Conservation (phyloP, 129 eudicot genomes). For the Mikania micrantha region DNA sequence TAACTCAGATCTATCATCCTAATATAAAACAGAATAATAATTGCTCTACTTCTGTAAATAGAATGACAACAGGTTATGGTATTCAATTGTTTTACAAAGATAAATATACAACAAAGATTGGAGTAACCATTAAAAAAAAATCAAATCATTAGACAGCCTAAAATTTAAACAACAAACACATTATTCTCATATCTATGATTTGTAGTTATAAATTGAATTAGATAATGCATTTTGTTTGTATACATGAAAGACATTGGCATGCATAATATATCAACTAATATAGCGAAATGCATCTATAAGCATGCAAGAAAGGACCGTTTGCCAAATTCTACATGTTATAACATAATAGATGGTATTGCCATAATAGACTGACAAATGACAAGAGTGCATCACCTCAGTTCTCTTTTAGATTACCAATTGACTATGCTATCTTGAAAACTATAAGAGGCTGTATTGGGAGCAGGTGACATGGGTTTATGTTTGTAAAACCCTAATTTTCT, state of each 20-base stretch:
- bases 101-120: no score
- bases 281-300: background rate
- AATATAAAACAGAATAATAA: no score
- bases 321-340: background rate
- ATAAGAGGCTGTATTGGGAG: background rate
- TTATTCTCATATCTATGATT: no score
- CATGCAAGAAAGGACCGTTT: background rate
- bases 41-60: no score
- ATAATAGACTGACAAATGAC: background rate
- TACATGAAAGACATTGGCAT: background rate
- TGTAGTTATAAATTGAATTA: no score
- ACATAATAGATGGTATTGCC: background rate
- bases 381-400: background rate
- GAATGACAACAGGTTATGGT: no score
- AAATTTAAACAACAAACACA: no score
- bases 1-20: no score
- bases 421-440: constrained; percentile 12
- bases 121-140: no score
- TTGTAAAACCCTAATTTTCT: background rate
- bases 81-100: no score
- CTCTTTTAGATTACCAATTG: background rate
- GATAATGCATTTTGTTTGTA: no score
- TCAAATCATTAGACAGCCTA: no score
- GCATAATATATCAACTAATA: background rate
- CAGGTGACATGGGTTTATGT: background rate